Base-by-base conservation (phyloP, 768 basidiomycete genomes). In the Termitomyces sp. region DNA sequence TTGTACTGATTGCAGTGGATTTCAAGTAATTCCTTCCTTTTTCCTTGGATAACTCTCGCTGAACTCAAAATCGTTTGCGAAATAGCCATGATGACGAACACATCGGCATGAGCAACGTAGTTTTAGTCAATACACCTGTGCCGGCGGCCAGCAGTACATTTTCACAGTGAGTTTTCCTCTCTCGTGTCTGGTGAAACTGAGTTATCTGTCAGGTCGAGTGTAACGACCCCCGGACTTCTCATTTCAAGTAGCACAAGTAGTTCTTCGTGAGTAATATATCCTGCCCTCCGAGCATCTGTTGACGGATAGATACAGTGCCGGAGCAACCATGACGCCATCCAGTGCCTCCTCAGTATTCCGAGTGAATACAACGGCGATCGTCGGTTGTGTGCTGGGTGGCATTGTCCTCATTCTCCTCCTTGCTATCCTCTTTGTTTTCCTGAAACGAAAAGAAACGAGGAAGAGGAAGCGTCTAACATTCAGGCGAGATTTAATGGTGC, bases 401-500 rank as follows among this genome's bases (percentile, higher is more conserved):
- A 22, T 64, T 46, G 29, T 58, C 29, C 8, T 62, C 20, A 32
- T 64, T 18, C 37, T 48, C 13, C 1, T 64, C 44, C 39, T 62
- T 13, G 52, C 41, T 27, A 43, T 60, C 13, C 9, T 59, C 13
- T 39, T 46, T 5, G 2, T 60, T 47, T 13, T 64, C 37, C 13
- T 43, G n/a, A 55, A 36, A 6, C 59, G 59, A 4, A 41, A 32
- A 22, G 5, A 16, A 42, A 36, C 5, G 32, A 54, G 3, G 24
- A 48, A 42, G 18, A 39, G 22, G 9, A 48, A 53, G 4, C 59
- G 61, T n/a, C 16, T 62, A 7, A 60, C 59, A 0, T 64, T 62
- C 53, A 51, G 57, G 22, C 59, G 55, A 20, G 57, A 62, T 42
- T 10, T 59, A 14, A 62, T 64, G 63, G 59, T 64, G 10, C 58